Base-by-base conservation (phyloP, 2,329 filamentous ascomycete genomes). In the Claviceps spartinae region DNA sequence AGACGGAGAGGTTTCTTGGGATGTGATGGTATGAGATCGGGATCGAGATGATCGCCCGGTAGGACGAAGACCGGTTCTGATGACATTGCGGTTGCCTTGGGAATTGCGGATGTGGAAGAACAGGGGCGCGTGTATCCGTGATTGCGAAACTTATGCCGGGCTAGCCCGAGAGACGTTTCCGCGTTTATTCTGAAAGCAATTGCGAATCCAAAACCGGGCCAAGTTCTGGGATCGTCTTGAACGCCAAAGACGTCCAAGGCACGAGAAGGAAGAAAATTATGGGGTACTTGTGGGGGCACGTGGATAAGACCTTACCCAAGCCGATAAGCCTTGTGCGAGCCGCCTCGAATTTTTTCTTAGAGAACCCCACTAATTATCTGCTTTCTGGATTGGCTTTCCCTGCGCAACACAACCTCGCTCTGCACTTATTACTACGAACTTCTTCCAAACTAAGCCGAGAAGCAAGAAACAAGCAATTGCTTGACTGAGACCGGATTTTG, bases 11-110 rank as follows among this genome's bases (percentile, higher is more conserved):
- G 80, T 55, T 80, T 73, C 59, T 83, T 87, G 47, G 77, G 75
- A 56, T 84, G 76, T 34, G 78, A 78, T 2, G 88, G 87, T 40
- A 95, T 75, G 38, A 78, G 69, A 26, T 78, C 73, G 1, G 77
- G 66, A 54, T 87, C 79, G 46, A 96, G 76, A 36, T 71, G 63
- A 60, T 96, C 89, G 58, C 93, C 90, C 0, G 93, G 93, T 6
- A 97, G 79, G 55, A 96, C 79, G 56, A 91, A 72, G 47, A 71
- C 70, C n/a, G 74, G 69, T 30, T 79, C 72, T 37, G 76, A 69
- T 24, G 77, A 67, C 81, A 85, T 85, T 8, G 34, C 24, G 14
- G n/a, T 20, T 18, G 34, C n/a, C 7, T 11, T 13, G 18, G 30
- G 6, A 30, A 4, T 42, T 42, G 9, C 18, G 18, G 26, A 34